A percentile compares a stretch with the other conserved stretches of the same genome.
These are phyloP conservation scores for Gossypium arboreum DNA, from an alignment of 345 rosid genomes.

Conservation along the genomic window DNA sequence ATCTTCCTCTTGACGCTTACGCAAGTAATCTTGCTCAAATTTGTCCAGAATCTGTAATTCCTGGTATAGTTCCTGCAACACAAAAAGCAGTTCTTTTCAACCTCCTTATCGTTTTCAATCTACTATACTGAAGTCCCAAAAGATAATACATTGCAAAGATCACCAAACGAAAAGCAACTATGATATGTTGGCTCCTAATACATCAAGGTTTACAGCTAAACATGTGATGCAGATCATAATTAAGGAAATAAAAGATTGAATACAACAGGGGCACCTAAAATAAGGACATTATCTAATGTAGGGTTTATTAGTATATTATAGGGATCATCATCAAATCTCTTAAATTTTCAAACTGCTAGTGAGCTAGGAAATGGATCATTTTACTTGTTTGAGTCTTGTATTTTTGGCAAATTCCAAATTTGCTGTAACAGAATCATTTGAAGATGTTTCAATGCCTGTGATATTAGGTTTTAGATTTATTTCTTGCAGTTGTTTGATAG, in stretches of 20 bases:
- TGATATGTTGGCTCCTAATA: not conserved
- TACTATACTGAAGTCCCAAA: not conserved
- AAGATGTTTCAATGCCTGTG: not conserved
- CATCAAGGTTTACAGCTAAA: not conserved
- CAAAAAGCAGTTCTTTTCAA: not conserved
- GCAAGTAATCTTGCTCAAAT: constrained; percentile 57
- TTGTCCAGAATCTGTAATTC: constrained; percentile 61
- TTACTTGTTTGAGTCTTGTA: not conserved
- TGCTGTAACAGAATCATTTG: not conserved
- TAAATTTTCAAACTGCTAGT: not conserved
- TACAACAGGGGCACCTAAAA: not conserved
- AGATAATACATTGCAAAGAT: not conserved
- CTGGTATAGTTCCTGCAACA: constrained; percentile 67
- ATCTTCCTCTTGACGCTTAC: constrained; percentile 51
- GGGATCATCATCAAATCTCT: not conserved
- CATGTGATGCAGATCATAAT: not conserved
- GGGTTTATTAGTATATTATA: not conserved
- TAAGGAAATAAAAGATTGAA: not conserved
- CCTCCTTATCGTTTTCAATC: not conserved
- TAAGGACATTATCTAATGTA: not conserved
- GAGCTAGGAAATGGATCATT: not conserved
- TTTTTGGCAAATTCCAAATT: not conserved
- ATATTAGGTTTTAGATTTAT: not conserved
- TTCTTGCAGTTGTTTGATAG: not conserved
- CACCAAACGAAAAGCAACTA: not conserved